Percentiles rank a stretch among this genome's conserved stretches.
Evolutionary conservation across 2,329 filamentous ascomycete genomes (phyloP).

Genomic region (Colletotrichum ledebouriae): DNA sequence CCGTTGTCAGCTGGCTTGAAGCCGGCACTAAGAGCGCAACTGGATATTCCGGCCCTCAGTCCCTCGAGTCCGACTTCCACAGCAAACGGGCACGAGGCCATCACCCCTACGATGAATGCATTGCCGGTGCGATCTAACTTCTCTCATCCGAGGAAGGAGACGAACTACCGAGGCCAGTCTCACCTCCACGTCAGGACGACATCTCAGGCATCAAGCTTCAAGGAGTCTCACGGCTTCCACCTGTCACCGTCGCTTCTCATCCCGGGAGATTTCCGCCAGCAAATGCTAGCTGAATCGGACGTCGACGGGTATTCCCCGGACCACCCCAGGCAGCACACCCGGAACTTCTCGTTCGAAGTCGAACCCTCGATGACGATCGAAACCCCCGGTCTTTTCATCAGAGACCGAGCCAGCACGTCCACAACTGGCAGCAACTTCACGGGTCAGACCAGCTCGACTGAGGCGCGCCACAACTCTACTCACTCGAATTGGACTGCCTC

Average conservation of each 20-base stretch:
- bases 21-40: conserved; percentile 42
- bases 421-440: conserved; percentile 66
- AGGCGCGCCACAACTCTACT: conserved; percentile 66
- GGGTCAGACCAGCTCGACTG: conserved; percentile 61
- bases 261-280: conserved; percentile 69
- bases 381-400: conserved; percentile 50
- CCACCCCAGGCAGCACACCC: conserved; percentile 48
- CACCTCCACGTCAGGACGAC: conserved; percentile 55
- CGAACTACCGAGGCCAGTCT: conserved; percentile 47
- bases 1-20: conserved; percentile 38
- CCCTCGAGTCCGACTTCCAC: conserved; percentile 62
- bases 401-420: conserved; percentile 66
- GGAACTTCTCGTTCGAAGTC: conserved; percentile 51
- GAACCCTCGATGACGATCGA: conserved; percentile 54
- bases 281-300: conserved; percentile 55
- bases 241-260: conserved; percentile 74
- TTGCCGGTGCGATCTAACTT: conserved; percentile 62
- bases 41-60: conserved; percentile 63
- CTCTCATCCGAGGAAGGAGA: conserved; percentile 61
- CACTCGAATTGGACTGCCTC: conserved; percentile 67
- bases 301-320: conserved; percentile 51
- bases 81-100: conserved; percentile 56
- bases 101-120: conserved; percentile 57
- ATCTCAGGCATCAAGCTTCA: conserved; percentile 67
- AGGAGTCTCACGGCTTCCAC: conserved; percentile 70